phyloP scores from a whole-genome alignment of 148 eudicot genomes.

The Persicaria maculosa region DNA sequence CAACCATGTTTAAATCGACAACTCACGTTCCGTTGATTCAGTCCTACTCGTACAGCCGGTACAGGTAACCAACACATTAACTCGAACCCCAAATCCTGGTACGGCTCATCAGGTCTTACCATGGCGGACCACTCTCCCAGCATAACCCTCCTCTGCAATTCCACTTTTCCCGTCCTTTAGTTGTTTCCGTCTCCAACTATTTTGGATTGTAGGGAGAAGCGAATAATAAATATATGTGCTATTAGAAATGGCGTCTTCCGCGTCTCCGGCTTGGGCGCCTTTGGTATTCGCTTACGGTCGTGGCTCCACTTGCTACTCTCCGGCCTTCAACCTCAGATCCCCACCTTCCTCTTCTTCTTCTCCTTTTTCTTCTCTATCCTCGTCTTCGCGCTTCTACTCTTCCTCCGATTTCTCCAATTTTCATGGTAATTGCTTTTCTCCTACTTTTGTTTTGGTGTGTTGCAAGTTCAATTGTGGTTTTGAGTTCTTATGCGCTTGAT shows the following conservation, averaged over 20 bases:
- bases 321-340: not conserved
- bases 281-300: not conserved
- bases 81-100: too few relatives aligned
- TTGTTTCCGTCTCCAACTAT: not conserved
- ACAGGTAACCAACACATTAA: too few relatives aligned
- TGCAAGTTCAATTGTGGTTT: not conserved
- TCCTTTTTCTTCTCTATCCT: not conserved
- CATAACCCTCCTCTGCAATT: too few relatives aligned
- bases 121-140: too few relatives aligned
- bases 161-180: not conserved
- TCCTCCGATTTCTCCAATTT: not conserved
- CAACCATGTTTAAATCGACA: too few relatives aligned
- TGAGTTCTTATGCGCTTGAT: not conserved
- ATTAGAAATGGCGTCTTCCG: not conserved
- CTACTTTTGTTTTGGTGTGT: not conserved
- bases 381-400: conserved; percentile 4
- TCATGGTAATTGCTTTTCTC: not conserved
- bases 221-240: too few relatives aligned
- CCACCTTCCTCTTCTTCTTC: not conserved
- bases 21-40: too few relatives aligned
- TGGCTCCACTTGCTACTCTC: not conserved
- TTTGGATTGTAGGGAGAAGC: not conserved
- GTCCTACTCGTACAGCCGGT: too few relatives aligned
- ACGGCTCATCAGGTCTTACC: too few relatives aligned
- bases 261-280: not conserved